These are phyloP conservation scores for Pilaira anomala DNA, from an alignment of 192 early-diverging fungal genomes.

Conservation along the genomic window DNA sequence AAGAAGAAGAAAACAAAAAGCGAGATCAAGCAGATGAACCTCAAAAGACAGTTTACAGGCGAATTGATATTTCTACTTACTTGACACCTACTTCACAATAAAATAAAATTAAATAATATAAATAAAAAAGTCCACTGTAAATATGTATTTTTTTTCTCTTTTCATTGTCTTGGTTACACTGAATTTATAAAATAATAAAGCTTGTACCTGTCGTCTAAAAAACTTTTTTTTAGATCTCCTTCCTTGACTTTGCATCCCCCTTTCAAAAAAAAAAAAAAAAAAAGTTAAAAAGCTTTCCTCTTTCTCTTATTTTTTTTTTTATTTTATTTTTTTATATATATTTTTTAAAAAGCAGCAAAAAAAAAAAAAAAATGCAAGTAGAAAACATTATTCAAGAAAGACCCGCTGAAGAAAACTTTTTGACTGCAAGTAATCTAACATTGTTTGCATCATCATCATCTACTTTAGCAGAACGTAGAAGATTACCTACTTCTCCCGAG, in stretches of 20 bases:
- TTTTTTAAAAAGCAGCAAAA: background rate
- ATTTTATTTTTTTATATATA: background rate
- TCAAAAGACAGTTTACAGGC: background rate
- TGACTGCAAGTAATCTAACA: constrained; percentile 8
- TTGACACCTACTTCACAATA: background rate
- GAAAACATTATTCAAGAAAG: background rate
- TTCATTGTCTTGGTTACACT: background rate
- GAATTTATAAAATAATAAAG: constrained; percentile 6
- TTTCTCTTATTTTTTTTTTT: background rate
- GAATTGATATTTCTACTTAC: constrained; percentile 10
- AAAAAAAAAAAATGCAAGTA: background rate
- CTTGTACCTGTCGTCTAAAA: background rate
- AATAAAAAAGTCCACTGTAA: too few species aligned
- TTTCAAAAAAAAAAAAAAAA: too few species aligned
- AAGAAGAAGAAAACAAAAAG: background rate
- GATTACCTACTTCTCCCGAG: constrained; percentile 32
- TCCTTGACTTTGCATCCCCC: background rate
- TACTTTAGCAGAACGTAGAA: constrained; percentile 35
- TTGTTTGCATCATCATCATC: constrained; percentile 11
- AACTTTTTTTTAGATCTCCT: constrained; percentile 1
- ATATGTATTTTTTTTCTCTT: too few species aligned
- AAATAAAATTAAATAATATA: too few species aligned
- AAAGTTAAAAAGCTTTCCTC: too few species aligned
- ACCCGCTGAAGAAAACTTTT: background rate
- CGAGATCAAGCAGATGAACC: background rate